These are phyloP conservation scores for Oenanthe javanica DNA, from an alignment of 140 eudicot species.

Conservation along the genomic window DNA sequence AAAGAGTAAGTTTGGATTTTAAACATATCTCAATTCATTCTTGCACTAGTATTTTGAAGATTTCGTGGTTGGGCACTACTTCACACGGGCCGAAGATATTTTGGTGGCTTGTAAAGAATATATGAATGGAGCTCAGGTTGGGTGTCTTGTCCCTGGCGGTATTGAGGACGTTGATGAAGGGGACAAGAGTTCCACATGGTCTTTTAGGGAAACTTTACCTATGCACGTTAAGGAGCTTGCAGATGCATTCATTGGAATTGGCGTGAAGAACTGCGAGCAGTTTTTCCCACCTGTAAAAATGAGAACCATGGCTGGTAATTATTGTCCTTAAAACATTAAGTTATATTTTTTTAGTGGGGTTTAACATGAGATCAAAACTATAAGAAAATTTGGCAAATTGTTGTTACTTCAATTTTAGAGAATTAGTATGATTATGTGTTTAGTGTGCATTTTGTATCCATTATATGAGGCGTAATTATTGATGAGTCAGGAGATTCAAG, in stretches of 20 bases:
- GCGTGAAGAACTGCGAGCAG: conserved; percentile 38
- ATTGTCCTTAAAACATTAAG: too few species aligned
- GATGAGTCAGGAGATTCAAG: too few species aligned
- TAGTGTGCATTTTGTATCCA: too few species aligned
- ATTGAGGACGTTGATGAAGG: conserved; percentile 41
- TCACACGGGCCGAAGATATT: conserved; percentile 41
- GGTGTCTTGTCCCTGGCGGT: conserved; percentile 41
- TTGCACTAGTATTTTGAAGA: conserved; percentile 66
- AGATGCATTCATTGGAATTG: conserved; percentile 41
- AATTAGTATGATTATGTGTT: too few species aligned
- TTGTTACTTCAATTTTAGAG: too few species aligned
- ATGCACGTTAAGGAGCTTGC: conserved; percentile 33
- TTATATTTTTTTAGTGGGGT: too few species aligned
- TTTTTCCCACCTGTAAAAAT: conserved; percentile 18
- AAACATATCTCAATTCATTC: not conserved
- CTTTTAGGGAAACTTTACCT: conserved; percentile 31
- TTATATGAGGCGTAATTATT: too few species aligned
- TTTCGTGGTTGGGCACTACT: conserved; percentile 61
- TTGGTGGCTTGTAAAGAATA: conserved; percentile 58
- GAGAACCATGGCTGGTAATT: too few species aligned
- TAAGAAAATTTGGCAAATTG: too few species aligned
- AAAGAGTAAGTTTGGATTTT: not conserved
- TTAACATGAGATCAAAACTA: too few species aligned
- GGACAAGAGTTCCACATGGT: conserved; percentile 42
- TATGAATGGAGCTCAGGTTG: conserved; percentile 59